Base-by-base conservation (phyloP, 106 monocot species). In the Vanilla planifolia region DNA sequence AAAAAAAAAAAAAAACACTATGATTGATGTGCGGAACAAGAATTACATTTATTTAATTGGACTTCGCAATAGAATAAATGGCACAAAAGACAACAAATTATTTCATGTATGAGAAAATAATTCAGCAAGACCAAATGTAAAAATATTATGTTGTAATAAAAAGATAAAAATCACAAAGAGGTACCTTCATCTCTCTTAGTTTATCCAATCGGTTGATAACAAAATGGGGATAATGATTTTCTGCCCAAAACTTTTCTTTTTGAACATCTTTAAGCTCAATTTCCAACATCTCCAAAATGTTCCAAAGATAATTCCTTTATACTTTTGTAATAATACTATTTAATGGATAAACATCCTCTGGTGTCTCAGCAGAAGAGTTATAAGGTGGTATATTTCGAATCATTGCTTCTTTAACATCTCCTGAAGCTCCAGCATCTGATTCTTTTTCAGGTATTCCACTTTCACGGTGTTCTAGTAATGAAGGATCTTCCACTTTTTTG, bases 201-300 rank as follows among this genome's bases (percentile, higher is more conserved):
- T 67, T 80, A 41, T 69, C 27, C 39, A 96, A 43, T 16, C 96
- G 70, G 51, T 87, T 80, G 40, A 57, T 56, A 47, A 91, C 96
- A 79, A 91, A 96, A 70, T 67, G 72, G 23, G 87, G 87, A 74
- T 91, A 96, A 33, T 53, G 63, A 56, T 71, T 77, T 14, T 74
- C 58, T 62, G 61, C 15, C 81, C 66, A 82, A 59, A 63, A 77
- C 36, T 53, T 58, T 13, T 27, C 25, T n/a, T 51, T 70, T 28
- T 62, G 28, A 43, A 28, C 39, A 22, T 66, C 15, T 41, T 71
- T 44, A 60, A 45, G 67, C 43, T 56, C 73, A 23, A 76, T 79
- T 27, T 81, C 33, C 26, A 79, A 34, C 42, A 59, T 35, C 6
- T 77, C 67, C 14, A 83, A 16, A 64, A 92, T 80, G 42, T 87